Base-by-base conservation (phyloP, 805 yeast genomes). In the Priceomyces castillae region DNA sequence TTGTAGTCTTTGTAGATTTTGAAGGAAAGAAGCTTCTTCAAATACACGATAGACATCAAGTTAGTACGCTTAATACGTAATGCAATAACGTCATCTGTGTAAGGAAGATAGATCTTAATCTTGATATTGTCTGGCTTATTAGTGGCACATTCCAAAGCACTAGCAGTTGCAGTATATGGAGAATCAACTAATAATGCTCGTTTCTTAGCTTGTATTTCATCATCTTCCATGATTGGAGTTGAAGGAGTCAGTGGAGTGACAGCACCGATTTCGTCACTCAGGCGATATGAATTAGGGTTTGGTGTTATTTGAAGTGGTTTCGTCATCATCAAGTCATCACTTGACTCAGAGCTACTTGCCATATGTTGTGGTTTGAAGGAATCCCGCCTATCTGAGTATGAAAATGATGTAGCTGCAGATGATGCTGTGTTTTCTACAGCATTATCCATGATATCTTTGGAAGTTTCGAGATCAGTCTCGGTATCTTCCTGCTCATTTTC, bases 1-100 rank as follows among this genome's bases (percentile, higher is more conserved):
- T 53, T 57, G 36, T 48, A 51, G 41, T 65, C 68, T 36, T 59
- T 62, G 46, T 62, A 65, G 28, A 65, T 58, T 49, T 64, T 64
- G 48, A 46, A 51, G 33, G 59, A 54, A 6, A 65, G 40, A 30
- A 59, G 40, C 46, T 53, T 58, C 46, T 65, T 65, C 41, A 64
- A 49, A 44, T 59, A 51, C 3, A 41, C 52, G 6, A 64, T 50
- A 2, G 65, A 54, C 5, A 49, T 46, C n/a, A 65, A 43, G 38
- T 55, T 53, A 6, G 56, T 41, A 11, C 54, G 46, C 39, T 54
- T 57, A 20, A 64, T 52, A 38, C 53, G 56, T 15, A 64, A 34
- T 2, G 58, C 66, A 14, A 64, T 53, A 17, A 62, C 62, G 39
- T 65, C 71, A 30, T 57, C 54, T 26, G 48, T 46, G 42, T 63